Evolutionary conservation across 1,284 basidiomycete genomes (phyloP).

Genomic region (Irpex lacteus): DNA sequence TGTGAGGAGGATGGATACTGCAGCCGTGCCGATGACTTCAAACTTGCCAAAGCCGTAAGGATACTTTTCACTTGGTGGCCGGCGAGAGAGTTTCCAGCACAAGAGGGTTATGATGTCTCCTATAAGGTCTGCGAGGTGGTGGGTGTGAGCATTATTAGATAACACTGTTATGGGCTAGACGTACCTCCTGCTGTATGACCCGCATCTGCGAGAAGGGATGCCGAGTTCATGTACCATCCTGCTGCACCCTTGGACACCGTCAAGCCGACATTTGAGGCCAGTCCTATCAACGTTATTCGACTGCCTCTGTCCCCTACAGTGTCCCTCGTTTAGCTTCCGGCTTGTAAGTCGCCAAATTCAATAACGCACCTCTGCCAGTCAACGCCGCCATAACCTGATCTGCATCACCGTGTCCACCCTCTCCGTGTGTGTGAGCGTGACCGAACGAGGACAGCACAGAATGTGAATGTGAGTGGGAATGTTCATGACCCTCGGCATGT

Average conservation of each 20-base stretch:
- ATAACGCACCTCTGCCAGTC: slow-evolving; percentile 57
- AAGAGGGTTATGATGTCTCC: slow-evolving; percentile 93
- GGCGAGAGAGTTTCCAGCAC: slow-evolving; percentile 87
- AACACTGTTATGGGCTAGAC: slow-evolving; percentile 24
- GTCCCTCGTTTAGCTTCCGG: not conserved
- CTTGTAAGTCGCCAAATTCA: not conserved
- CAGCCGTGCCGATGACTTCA: slow-evolving; percentile 88
- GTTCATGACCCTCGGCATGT: slow-evolving; percentile 33
- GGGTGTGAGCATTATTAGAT: slow-evolving; percentile 13
- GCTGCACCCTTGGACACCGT: slow-evolving; percentile 84
- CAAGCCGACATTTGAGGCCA: slow-evolving; percentile 83
- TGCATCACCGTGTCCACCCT: slow-evolving; percentile 58
- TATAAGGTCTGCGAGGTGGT: slow-evolving; percentile 56
- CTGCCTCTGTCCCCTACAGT: slow-evolving; percentile 75
- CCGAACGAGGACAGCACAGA: slow-evolving; percentile 44
- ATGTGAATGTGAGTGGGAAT: slow-evolving; percentile 56
- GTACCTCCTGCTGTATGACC: slow-evolving; percentile 89
- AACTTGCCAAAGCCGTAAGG: slow-evolving; percentile 93
- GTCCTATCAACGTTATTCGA: slow-evolving; percentile 81
- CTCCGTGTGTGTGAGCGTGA: slow-evolving; percentile 66
- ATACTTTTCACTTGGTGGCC: slow-evolving; percentile 69
- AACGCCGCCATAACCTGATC: slow-evolving; percentile 73
- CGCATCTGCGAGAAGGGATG: slow-evolving; percentile 91
- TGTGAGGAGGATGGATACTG: slow-evolving; percentile 79
- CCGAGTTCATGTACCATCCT: slow-evolving; percentile 87